Percentiles rank a stretch among this genome's conserved stretches.
These are phyloP conservation scores for Kwoniella sp. DNA, from an alignment of 768 basidiomycete genomes.

Conservation along the genomic window DNA sequence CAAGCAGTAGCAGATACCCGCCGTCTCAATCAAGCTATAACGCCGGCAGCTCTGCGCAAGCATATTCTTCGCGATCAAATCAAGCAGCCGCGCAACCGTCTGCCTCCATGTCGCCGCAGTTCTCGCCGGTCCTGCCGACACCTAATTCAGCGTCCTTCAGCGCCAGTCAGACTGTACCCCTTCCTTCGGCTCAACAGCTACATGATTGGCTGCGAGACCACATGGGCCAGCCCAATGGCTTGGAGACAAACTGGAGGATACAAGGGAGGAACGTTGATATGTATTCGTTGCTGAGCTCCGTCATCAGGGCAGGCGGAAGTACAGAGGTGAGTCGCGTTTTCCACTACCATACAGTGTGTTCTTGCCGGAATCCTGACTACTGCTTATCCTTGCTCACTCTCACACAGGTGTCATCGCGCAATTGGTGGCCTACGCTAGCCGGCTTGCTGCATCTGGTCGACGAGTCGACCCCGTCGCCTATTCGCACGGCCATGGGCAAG, in stretches of 20 bases:
- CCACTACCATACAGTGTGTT: neutral
- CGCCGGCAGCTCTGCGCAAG: neutral
- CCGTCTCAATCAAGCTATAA: neutral
- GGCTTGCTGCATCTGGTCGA: slow-evolving; percentile 20
- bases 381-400: neutral
- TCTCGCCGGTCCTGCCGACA: slow-evolving; percentile 6
- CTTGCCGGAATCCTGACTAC: no score
- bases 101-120: slow-evolving; percentile 16
- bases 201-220: slow-evolving; percentile 35
- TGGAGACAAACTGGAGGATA: slow-evolving; percentile 33
- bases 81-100: slow-evolving; percentile 4
- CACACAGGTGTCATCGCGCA: slow-evolving; percentile 22
- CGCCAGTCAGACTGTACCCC: slow-evolving; percentile 14
- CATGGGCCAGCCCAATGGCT: slow-evolving; percentile 27
- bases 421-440: slow-evolving; percentile 37
- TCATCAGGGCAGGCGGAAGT: slow-evolving; percentile 37
- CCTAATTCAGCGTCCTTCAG: slow-evolving; percentile 2
- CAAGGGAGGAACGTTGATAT: slow-evolving; percentile 29
- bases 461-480: slow-evolving; percentile 7
- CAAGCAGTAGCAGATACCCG: no score
- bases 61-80: neutral
- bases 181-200: slow-evolving; percentile 38
- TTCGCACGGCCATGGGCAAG: slow-evolving; percentile 5
- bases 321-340: slow-evolving; percentile 19
- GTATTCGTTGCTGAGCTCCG: slow-evolving; percentile 31